Conservation (phyloP, 2,329 filamentous ascomycete species). For the Fusarium scirpi region DNA sequence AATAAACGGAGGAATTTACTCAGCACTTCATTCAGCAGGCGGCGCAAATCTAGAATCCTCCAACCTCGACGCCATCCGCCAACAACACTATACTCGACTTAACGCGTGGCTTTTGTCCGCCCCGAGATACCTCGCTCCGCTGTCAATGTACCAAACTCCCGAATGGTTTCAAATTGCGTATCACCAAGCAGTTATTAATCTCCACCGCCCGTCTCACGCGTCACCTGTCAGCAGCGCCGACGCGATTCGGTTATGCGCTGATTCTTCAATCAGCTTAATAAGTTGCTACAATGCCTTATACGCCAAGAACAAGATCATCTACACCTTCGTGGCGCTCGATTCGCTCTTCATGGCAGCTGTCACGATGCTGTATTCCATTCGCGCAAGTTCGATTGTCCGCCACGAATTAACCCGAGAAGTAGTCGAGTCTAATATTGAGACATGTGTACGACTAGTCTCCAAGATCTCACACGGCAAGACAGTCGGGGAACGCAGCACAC, state of each 20-base stretch:
- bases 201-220: conserved; percentile 40
- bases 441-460: conserved; percentile 30
- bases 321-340: conserved; percentile 38
- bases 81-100: conserved; percentile 38
- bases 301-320: conserved; percentile 42
- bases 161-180: conserved; percentile 45
- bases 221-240: conserved; percentile 42
- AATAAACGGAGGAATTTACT: conserved; percentile 40
- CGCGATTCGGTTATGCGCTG: conserved; percentile 38
- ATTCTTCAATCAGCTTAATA: conserved; percentile 43
- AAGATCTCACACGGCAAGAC: conserved; percentile 41
- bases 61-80: conserved; percentile 36
- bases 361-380: conserved; percentile 38
- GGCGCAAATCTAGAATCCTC: conserved; percentile 28
- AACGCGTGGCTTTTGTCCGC: conserved; percentile 41
- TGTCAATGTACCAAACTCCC: conserved; percentile 43
- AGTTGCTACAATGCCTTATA: conserved; percentile 42
- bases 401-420: conserved; percentile 39
- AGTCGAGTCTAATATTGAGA: conserved; percentile 40
- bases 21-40: conserved; percentile 38
- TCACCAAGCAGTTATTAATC: conserved; percentile 41
- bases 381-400: conserved; percentile 31
- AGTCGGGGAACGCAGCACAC: conserved; percentile 36
- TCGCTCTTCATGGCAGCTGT: conserved; percentile 42
- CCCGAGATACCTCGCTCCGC: conserved; percentile 36